Evolutionary conservation across 106 monocot species (phyloP).

Genomic region (Iris macrosiphon): DNA sequence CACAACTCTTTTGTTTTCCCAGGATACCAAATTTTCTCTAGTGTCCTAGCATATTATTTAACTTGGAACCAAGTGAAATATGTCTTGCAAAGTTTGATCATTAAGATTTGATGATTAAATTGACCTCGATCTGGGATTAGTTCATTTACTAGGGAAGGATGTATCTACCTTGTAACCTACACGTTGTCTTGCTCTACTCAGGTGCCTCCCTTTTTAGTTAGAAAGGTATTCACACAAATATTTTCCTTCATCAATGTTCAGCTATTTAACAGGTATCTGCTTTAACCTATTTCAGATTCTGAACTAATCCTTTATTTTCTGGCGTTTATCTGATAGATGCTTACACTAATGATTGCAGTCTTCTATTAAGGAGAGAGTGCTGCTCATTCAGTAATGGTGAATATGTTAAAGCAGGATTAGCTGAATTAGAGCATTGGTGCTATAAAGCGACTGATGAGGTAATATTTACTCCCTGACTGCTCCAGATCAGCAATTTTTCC

Average conservation of each 20-base stretch:
- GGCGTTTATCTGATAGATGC: too few relatives aligned
- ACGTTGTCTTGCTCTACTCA: constrained; percentile 11
- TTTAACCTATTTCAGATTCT: constrained; percentile 2
- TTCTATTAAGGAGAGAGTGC: constrained; percentile 90
- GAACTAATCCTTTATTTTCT: too few relatives aligned
- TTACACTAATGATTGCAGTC: constrained; percentile 38
- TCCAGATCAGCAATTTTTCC: too few relatives aligned
- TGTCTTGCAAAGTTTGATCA: too few relatives aligned
- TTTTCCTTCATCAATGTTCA: constrained; percentile 98
- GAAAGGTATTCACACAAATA: constrained; percentile 97
- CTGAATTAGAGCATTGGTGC: constrained; percentile 96
- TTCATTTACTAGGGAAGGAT: too few relatives aligned
- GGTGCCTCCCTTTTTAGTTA: constrained; percentile 95
- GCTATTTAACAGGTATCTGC: constrained; percentile 87
- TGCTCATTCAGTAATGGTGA: constrained; percentile 99
- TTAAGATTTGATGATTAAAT: too few relatives aligned
- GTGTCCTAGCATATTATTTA: too few relatives aligned
- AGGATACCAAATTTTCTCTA: too few relatives aligned
- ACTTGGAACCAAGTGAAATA: too few relatives aligned
- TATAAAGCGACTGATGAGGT: constrained; percentile 94
- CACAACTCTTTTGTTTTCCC: too few relatives aligned
- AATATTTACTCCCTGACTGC: not conserved
- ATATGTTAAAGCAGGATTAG: constrained; percentile 96
- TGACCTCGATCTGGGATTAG: too few relatives aligned
- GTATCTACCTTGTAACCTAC: too few relatives aligned